phyloP scores from a whole-genome alignment of 495 filamentous ascomycete species.

The Chaetomium fimeti region DNA sequence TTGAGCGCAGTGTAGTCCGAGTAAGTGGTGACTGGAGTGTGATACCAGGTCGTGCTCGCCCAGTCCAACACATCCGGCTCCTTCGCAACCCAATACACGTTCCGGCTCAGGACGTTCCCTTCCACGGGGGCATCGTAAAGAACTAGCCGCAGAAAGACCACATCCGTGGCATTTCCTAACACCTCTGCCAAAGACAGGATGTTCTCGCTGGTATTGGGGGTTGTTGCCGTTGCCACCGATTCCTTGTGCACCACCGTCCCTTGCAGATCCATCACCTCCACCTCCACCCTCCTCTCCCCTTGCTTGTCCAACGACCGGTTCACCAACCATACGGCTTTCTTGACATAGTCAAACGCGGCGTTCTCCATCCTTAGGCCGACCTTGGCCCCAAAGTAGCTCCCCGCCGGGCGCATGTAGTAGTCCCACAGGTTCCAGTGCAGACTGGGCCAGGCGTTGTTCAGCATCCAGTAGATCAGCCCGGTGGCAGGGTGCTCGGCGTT shows the following conservation, averaged over 20 bases:
- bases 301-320: conserved; percentile 51
- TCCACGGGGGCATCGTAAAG: conserved; percentile 40
- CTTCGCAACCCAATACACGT: conserved; percentile 61
- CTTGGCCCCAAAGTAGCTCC: conserved; percentile 61
- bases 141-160: conserved; percentile 53
- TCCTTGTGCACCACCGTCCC: conserved; percentile 44
- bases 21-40: conserved; percentile 56
- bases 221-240: conserved; percentile 30
- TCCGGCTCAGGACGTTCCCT: conserved; percentile 49
- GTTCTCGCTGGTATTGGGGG: conserved; percentile 42
- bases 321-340: conserved; percentile 51
- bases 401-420: conserved; percentile 59
- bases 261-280: conserved; percentile 50
- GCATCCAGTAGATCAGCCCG: conserved; percentile 67
- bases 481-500: conserved; percentile 55
- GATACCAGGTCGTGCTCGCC: conserved; percentile 57
- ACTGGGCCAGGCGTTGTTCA: conserved; percentile 63
- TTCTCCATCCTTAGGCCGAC: conserved; percentile 45
- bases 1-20: conserved; percentile 9
- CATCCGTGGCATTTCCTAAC: conserved; percentile 40
- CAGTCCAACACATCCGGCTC: conserved; percentile 54
- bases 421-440: conserved; percentile 68
- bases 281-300: conserved; percentile 44
- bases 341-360: conserved; percentile 55
- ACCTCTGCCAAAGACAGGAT: conserved; percentile 35